A percentile compares a stretch with the other conserved stretches of the same genome.
Evolutionary conservation across 106 monocot species (phyloP).

Genomic region (Apostasia ramifera): DNA sequence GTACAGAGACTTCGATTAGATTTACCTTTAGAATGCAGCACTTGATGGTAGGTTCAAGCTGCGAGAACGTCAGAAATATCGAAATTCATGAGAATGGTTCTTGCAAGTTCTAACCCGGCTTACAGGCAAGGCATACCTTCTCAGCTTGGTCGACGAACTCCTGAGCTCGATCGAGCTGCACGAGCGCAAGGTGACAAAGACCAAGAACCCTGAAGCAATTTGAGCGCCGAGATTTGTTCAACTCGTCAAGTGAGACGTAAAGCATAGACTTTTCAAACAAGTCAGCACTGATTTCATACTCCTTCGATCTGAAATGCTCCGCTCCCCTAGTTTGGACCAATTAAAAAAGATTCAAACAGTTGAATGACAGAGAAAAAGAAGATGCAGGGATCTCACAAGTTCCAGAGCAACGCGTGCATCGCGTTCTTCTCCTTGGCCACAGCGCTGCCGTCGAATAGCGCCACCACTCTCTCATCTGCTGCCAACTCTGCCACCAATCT

Average conservation of each 20-base stretch:
- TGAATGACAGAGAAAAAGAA: not conserved
- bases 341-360: not conserved
- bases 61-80: conserved; percentile 12
- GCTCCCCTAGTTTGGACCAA: conserved; percentile 44
- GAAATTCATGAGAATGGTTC: not conserved
- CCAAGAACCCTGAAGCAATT: conserved; percentile 86
- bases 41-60: conserved; percentile 87
- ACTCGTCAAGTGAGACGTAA: conserved; percentile 65
- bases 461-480: conserved; percentile 63
- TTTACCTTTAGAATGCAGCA: conserved; percentile 89
- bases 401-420: conserved; percentile 94
- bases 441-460: conserved; percentile 34
- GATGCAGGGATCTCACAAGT: conserved; percentile 42
- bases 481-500: conserved; percentile 67
- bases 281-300: conserved; percentile 56
- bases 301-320: conserved; percentile 70
- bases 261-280: conserved; percentile 98
- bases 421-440: conserved; percentile 42
- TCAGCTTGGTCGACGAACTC: conserved; percentile 86
- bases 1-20: not conserved
- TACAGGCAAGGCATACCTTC: conserved; percentile 39
- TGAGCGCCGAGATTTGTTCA: conserved; percentile 53
- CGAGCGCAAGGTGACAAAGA: conserved; percentile 75
- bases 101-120: not conserved
- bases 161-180: conserved; percentile 66